Evolutionary conservation across 805 yeast species (phyloP).

Genomic region (Lipomyces lipofer): DNA sequence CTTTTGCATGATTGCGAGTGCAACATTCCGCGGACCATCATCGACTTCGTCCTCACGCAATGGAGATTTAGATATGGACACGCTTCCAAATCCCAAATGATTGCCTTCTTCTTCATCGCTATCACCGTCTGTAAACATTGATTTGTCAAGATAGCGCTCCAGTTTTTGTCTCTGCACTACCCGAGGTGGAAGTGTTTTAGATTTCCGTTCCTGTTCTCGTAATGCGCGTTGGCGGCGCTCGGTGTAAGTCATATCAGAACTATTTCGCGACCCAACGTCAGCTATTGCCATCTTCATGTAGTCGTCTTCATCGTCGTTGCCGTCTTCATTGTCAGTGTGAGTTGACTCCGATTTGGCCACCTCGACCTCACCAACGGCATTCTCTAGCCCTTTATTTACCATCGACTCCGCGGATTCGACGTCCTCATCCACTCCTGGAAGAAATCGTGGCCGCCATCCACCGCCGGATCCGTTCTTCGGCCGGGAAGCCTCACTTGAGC

Average conservation of each 20-base stretch:
- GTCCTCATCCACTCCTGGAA: not conserved
- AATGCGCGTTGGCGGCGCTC: conserved; percentile 5
- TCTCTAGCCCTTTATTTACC: not conserved
- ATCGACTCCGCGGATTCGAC: not conserved
- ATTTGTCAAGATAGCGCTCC: conserved; percentile 10
- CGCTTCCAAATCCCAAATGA: no score
- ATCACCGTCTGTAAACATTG: conserved; percentile 6
- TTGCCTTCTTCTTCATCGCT: conserved; percentile 19
- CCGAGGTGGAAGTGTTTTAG: conserved; percentile 3
- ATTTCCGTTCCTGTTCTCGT: conserved; percentile 4
- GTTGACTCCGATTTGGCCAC: conserved; percentile 1
- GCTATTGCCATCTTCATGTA: conserved; percentile 26
- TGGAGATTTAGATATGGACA: no score
- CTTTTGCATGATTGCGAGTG: conserved; percentile 52
- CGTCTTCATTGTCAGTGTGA: not conserved
- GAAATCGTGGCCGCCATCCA: not conserved
- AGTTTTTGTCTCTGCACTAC: conserved; percentile 17
- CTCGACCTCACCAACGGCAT: not conserved
- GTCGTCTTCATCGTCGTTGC: conserved; percentile 13
- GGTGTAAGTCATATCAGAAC: conserved; percentile 16
- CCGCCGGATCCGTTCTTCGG: not conserved
- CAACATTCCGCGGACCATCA: conserved; percentile 6
- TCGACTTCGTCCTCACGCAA: conserved; percentile 33
- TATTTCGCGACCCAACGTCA: conserved; percentile 5
- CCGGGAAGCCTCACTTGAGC: not conserved